Evolutionary conservation across 176 grass and related monocot species (phyloP), one percentile per base, ranked within the genome.

Genomic region (Bothriochloa decipiens): DNA sequence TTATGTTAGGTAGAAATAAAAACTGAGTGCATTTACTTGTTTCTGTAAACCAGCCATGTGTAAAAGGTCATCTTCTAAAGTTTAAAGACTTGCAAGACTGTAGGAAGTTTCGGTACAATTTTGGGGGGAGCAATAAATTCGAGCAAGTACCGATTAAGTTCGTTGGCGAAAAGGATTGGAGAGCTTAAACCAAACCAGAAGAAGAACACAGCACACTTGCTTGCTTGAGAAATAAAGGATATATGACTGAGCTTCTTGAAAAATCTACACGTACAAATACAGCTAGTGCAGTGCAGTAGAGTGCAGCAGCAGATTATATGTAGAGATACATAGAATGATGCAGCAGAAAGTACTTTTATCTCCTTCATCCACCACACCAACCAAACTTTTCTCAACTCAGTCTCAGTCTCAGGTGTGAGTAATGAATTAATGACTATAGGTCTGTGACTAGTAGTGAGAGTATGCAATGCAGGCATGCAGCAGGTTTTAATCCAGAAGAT

Each of bases 181-280:
- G 73, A 20, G 28, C 33, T 68, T 39, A 29, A 28, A 65, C 26
- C 62, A 36, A 62, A 69, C 11, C n/a, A 45, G 60, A 32, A 76
- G n/a, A 20, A 41, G 46, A 11, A 43, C 15, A 22, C 46, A 12
- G 27, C 35, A 50, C 46, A 69, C 42, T 74, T 74, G 75, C 76
- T 82, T 42, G 77, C 81, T 66, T 63, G 75, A 87, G 82, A 82
- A 89, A 89, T 62, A 12, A 62, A 26, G 23, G 23, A 26, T 25
- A 25, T 62, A 81, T 81, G 42, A 23, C 33, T 63, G 43, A 67
- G 74, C 58, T 86, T 81, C 61, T 81, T 81, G 72, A 50, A 46
- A 25, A 71, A 1, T 43, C 18, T 42, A 14, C 68, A 43, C 0
- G 23, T 15, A 42, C 39, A 37, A 1, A 26, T 25, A 72, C 69